Conservation (phyloP, 129 eudicot species). For the Centella asiatica region DNA sequence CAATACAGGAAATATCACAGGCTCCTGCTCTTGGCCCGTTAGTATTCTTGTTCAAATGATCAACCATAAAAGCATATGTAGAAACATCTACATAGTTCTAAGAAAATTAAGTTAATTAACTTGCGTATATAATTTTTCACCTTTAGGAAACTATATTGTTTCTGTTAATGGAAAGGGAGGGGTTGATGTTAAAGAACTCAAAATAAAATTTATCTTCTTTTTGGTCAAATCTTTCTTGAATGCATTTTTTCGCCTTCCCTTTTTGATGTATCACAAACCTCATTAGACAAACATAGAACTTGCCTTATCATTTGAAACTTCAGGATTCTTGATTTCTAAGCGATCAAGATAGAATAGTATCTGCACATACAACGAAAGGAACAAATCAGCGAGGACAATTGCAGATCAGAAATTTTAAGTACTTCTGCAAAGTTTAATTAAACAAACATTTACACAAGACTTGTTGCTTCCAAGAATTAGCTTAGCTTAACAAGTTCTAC, state of each 20-base stretch:
- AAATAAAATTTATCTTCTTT: too few species aligned
- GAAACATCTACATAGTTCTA: too few species aligned
- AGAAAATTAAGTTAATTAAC: too few species aligned
- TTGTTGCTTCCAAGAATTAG: background rate
- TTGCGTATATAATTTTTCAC: too few species aligned
- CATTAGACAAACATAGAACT: background rate
- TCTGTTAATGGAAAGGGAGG: too few species aligned
- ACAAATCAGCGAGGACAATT: conserved; percentile 1
- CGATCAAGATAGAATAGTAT: conserved; percentile 49
- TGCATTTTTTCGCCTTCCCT: background rate
- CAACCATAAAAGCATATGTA: too few species aligned
- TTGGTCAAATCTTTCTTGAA: background rate
- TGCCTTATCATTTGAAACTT: conserved; percentile 36
- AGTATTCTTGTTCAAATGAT: too few species aligned
- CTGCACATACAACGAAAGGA: conserved; percentile 29
- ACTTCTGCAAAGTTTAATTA: background rate
- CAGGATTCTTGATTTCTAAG: conserved; percentile 40
- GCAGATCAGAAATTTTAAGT: background rate
- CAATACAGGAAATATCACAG: too few species aligned
- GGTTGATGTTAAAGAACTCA: too few species aligned
- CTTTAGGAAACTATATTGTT: too few species aligned
- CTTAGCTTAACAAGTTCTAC: conserved; percentile 19
- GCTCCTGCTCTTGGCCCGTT: too few species aligned
- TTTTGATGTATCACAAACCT: background rate
- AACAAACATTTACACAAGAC: background rate